phyloP scores from a whole-genome alignment of 2,329 filamentous ascomycete genomes.

The Xylariaceae sp. region DNA sequence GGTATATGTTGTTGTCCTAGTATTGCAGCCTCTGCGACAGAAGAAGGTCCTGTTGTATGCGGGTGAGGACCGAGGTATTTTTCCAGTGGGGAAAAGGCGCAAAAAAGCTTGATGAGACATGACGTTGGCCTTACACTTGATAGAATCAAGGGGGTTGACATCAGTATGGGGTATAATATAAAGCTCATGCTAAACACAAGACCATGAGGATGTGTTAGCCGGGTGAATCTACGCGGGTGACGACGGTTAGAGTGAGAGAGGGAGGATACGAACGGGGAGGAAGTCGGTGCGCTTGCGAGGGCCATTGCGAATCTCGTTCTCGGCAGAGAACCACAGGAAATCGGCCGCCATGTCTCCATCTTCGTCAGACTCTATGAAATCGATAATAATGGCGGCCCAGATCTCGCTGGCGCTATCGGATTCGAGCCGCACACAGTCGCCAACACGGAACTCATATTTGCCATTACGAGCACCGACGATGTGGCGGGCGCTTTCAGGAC shows the following conservation, averaged over 20 bases:
- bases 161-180: conserved; percentile 89
- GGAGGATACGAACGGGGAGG: conserved; percentile 52
- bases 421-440: conserved; percentile 82
- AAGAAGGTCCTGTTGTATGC: conserved; percentile 84
- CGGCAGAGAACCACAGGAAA: conserved; percentile 94
- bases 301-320: conserved; percentile 81
- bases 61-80: conserved; percentile 65
- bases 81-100: conserved; percentile 67
- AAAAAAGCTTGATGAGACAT: conserved; percentile 69
- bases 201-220: conserved; percentile 2
- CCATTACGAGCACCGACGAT: conserved; percentile 84
- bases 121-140: conserved; percentile 83
- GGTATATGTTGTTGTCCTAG: conserved; percentile 83
- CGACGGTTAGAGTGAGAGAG: neutral
- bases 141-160: conserved; percentile 77
- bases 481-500: conserved; percentile 32
- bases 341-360: conserved; percentile 75
- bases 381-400: conserved; percentile 86
- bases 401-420: conserved; percentile 81
- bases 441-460: conserved; percentile 71
- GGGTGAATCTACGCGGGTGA: conserved; percentile 10
- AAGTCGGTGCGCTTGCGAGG: conserved; percentile 78
- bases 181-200: conserved; percentile 65
- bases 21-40: conserved; percentile 85
- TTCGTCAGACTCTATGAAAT: conserved; percentile 71